Conservation (phyloP, 352 stramenopile species). For the Phytopythium mirpurense region DNA sequence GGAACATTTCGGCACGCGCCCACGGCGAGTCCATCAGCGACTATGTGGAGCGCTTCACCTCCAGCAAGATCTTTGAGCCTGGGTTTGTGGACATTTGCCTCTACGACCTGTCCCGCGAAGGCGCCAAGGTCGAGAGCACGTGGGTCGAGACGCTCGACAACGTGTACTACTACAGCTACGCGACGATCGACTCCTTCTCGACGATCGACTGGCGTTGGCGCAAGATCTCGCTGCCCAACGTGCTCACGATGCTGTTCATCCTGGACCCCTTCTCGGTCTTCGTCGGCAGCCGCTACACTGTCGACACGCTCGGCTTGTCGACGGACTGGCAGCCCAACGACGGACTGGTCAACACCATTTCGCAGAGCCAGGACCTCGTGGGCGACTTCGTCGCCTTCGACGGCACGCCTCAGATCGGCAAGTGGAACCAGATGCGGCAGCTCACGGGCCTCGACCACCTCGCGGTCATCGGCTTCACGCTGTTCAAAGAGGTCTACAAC, state of each 20-base stretch:
- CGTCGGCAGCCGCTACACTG: slow-evolving; percentile 21
- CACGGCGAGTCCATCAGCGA: slow-evolving; percentile 21
- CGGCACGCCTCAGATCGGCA: slow-evolving; percentile 24
- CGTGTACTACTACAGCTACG: slow-evolving; percentile 55
- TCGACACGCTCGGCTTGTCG: slow-evolving; percentile 16
- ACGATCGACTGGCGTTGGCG: slow-evolving; percentile 29
- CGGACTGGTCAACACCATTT: slow-evolving; percentile 36
- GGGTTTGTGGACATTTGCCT: slow-evolving; percentile 36
- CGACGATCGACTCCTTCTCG: slow-evolving; percentile 33
- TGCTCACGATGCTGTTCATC: slow-evolving; percentile 43
- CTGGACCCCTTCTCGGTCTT: slow-evolving; percentile 34
- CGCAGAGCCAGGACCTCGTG: slow-evolving; percentile 35
- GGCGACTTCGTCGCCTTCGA: slow-evolving; percentile 30
- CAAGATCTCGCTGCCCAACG: slow-evolving; percentile 40
- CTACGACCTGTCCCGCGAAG: slow-evolving; percentile 30
- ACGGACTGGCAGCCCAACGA: slow-evolving; percentile 29
- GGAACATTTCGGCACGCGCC: slow-evolving; percentile 26
- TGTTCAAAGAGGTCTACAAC: slow-evolving; percentile 30
- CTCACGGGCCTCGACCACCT: slow-evolving; percentile 39
- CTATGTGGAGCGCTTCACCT: slow-evolving; percentile 29
- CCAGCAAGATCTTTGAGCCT: slow-evolving; percentile 29
- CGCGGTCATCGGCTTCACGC: slow-evolving; percentile 32
- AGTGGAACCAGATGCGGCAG: slow-evolving; percentile 48
- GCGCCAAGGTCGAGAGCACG: slow-evolving; percentile 27
- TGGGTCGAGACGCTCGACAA: slow-evolving; percentile 49